phyloP scores from a whole-genome alignment of 2,329 filamentous ascomycete genomes.

The Epichloe gansuensis region DNA sequence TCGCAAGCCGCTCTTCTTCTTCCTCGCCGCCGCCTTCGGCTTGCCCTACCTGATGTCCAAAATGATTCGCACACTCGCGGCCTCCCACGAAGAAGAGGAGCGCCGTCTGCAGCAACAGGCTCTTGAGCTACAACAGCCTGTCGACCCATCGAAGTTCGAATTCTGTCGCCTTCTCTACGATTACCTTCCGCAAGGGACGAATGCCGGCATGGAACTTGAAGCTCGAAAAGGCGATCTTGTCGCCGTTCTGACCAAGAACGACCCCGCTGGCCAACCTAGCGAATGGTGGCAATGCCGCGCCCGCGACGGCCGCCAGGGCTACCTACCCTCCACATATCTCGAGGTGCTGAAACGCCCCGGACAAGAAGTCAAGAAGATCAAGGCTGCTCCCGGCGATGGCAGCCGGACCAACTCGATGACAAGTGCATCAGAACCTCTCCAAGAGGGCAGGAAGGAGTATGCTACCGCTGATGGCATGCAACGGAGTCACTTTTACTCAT shows the following conservation, averaged over 20 bases:
- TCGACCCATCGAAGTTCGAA: constrained; percentile 85
- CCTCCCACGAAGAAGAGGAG: constrained; percentile 74
- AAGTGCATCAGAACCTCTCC: constrained; percentile 24
- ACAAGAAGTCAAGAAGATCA: constrained; percentile 38
- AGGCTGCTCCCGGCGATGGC: constrained; percentile 33
- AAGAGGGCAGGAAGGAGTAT: constrained; percentile 37
- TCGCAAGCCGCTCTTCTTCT: constrained; percentile 92
- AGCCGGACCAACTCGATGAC: constrained; percentile 37
- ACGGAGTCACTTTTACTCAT: constrained; percentile 46
- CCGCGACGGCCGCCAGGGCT: constrained; percentile 79
- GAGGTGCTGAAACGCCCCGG: constrained; percentile 53
- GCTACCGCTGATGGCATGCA: constrained; percentile 43
- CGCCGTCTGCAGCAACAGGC: constrained; percentile 38
- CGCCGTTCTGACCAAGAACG: constrained; percentile 81
- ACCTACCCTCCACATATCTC: constrained; percentile 81
- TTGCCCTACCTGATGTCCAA: constrained; percentile 96
- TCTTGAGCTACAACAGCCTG: constrained; percentile 36
- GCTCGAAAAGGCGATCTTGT: constrained; percentile 94
- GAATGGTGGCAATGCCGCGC: constrained; percentile 97
- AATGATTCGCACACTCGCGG: constrained; percentile 73
- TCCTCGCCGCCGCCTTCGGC: constrained; percentile 86
- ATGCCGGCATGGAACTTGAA: constrained; percentile 64
- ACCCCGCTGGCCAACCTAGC: constrained; percentile 79
- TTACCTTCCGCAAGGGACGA: constrained; percentile 63
- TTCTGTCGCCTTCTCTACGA: constrained; percentile 94